Percentiles rank a stretch among this genome's conserved stretches.
Evolutionary conservation across 1,284 basidiomycete species (phyloP).

Genomic region (Ganoderma sinense): DNA sequence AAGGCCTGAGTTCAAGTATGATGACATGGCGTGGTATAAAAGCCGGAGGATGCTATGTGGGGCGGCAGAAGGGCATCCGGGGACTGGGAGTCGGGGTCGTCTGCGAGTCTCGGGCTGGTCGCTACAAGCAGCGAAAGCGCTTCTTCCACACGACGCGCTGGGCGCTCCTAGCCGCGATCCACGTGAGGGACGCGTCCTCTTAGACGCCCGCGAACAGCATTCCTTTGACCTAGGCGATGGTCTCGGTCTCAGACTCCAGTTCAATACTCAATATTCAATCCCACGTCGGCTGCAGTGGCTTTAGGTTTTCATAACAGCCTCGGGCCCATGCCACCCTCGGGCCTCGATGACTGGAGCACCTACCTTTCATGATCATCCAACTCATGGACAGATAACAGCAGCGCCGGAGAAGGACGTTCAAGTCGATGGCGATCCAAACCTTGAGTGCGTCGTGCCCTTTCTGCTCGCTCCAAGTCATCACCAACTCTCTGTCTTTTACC

Average conservation of each 20-base stretch:
- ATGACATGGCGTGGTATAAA: conserved; percentile 10
- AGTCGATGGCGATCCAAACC: background rate
- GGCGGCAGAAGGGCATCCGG: conserved; percentile 19
- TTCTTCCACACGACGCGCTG: conserved; percentile 18
- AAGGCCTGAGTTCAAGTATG: conserved; percentile 10
- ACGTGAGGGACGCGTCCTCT: conserved; percentile 28
- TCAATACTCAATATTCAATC: too few species aligned
- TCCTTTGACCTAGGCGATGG: too few species aligned
- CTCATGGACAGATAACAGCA: background rate
- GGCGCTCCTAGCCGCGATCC: conserved; percentile 25
- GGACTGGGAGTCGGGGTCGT: conserved; percentile 22
- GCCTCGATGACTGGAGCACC: background rate
- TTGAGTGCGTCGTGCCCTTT: background rate
- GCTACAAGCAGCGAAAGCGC: conserved; percentile 7
- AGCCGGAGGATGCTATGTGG: conserved; percentile 4
- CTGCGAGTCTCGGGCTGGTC: conserved; percentile 13
- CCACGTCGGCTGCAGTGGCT: background rate
- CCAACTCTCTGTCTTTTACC: background rate
- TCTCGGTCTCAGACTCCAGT: background rate
- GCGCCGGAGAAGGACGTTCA: background rate
- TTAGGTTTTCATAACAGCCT: background rate
- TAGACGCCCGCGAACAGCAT: background rate
- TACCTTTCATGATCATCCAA: background rate
- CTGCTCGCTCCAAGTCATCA: background rate
- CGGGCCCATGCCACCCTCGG: background rate